phyloP scores from a whole-genome alignment of 2,329 filamentous ascomycete genomes.

The Ceratocystis papillata region DNA sequence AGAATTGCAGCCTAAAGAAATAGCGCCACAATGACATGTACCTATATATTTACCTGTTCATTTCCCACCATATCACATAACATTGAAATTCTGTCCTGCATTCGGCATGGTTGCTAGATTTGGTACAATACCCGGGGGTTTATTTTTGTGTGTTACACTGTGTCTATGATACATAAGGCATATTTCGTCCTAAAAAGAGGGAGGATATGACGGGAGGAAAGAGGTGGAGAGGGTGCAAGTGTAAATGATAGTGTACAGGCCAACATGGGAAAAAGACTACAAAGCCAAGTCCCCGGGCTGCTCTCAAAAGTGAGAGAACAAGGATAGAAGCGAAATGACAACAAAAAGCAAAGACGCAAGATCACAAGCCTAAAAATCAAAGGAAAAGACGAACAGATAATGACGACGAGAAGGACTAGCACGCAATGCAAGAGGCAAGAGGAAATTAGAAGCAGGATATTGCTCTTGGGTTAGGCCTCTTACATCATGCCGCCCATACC shows the following conservation, averaged over 20 bases:
- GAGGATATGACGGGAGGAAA: background rate
- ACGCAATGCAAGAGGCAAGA: conserved; percentile 15
- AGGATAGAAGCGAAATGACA: conserved; percentile 10
- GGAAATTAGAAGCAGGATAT: conserved; percentile 8
- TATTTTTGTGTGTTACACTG: conserved; percentile 23
- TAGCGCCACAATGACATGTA: background rate
- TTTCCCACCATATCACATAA: background rate
- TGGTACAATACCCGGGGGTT: conserved; percentile 16
- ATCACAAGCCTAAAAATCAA: conserved; percentile 4
- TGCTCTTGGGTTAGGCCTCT: conserved; percentile 26
- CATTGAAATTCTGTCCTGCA: background rate
- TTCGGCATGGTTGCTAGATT: background rate
- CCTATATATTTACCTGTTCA: too few species aligned
- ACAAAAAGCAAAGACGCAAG: conserved; percentile 15
- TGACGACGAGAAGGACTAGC: conserved; percentile 5
- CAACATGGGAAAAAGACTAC: background rate
- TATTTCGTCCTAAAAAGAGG: conserved; percentile 15
- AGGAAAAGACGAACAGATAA: conserved; percentile 3
- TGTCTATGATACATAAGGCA: conserved; percentile 24
- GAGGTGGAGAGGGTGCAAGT: conserved; percentile 2
- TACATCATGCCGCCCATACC: conserved; percentile 51
- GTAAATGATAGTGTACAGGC: conserved; percentile 18
- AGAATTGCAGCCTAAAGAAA: background rate
- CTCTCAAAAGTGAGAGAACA: conserved; percentile 8
- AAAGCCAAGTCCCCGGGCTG: conserved; percentile 11